Conservation (phyloP, 2,329 filamentous ascomycete species). For the Phialophora expanda region DNA sequence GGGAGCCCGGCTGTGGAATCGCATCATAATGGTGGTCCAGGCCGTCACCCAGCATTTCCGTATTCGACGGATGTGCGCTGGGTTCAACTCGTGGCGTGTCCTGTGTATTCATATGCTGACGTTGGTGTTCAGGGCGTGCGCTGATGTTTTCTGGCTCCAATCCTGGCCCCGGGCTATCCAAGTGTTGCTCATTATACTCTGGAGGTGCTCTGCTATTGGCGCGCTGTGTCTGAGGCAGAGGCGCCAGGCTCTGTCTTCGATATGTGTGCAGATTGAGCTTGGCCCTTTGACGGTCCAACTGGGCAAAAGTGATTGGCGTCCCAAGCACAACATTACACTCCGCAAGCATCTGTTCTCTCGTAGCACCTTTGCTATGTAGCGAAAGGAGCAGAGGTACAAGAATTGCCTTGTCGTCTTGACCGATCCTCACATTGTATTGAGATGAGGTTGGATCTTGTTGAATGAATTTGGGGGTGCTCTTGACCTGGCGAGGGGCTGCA, state of each 20-base stretch:
- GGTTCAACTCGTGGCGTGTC: background rate
- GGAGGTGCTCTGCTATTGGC: background rate
- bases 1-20: background rate
- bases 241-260: background rate
- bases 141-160: background rate
- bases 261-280: background rate
- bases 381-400: background rate
- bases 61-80: background rate
- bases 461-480: background rate
- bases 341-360: background rate
- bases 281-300: background rate
- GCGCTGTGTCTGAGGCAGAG: background rate
- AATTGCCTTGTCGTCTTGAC: background rate
- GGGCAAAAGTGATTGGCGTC: background rate
- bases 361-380: background rate
- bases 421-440: background rate
- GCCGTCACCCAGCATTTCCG: background rate
- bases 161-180: background rate
- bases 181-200: background rate
- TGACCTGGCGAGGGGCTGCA: background rate
- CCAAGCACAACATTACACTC: background rate
- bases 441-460: background rate
- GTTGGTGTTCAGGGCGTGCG: background rate
- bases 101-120: background rate
- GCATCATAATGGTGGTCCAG: background rate